Conservation (phyloP, 2,329 filamentous ascomycete genomes). For the Verticillium isaacii region DNA sequence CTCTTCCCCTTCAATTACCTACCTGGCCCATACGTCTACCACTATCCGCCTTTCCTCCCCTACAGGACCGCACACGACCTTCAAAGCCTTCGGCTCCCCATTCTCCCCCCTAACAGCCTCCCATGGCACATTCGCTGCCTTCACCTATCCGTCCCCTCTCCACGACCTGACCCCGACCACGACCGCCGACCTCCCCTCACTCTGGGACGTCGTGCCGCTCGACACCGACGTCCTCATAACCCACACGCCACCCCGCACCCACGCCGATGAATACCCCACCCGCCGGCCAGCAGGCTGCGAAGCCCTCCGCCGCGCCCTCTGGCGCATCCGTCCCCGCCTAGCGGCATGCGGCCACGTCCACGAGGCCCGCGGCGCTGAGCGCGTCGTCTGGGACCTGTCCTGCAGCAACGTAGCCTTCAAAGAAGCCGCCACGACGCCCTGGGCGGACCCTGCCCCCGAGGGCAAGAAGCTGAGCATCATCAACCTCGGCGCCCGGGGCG, state of each 20-base stretch:
- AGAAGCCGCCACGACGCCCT: constrained; percentile 39
- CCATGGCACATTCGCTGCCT: constrained; percentile 51
- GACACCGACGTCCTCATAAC: constrained; percentile 64
- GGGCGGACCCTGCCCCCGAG: constrained; percentile 54
- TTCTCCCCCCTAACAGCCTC: constrained; percentile 49
- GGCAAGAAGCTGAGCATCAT: constrained; percentile 58
- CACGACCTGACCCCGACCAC: constrained; percentile 10
- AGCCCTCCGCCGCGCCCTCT: constrained; percentile 50
- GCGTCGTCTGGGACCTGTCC: constrained; percentile 55
- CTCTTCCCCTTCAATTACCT: constrained; percentile 53
- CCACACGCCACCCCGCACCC: constrained; percentile 60
- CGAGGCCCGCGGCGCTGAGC: constrained; percentile 58
- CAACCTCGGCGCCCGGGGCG: constrained; percentile 48
- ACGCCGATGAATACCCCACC: constrained; percentile 46
- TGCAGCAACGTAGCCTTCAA: constrained; percentile 33
- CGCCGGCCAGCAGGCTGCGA: constrained; percentile 52
- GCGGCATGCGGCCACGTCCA: constrained; percentile 72
- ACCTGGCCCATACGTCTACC: constrained; percentile 55
- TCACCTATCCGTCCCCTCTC: constrained; percentile 47
- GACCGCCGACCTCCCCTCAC: constrained; percentile 18
- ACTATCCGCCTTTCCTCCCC: constrained; percentile 49
- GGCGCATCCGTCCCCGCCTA: constrained; percentile 57
- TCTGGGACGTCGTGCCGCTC: constrained; percentile 60
- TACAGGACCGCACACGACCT: constrained; percentile 51
- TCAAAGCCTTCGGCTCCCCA: constrained; percentile 69